Evolutionary conservation across 176 grass and related monocot species (phyloP), one percentile per base, ranked within the genome.

Genomic region (Lolium perenne): DNA sequence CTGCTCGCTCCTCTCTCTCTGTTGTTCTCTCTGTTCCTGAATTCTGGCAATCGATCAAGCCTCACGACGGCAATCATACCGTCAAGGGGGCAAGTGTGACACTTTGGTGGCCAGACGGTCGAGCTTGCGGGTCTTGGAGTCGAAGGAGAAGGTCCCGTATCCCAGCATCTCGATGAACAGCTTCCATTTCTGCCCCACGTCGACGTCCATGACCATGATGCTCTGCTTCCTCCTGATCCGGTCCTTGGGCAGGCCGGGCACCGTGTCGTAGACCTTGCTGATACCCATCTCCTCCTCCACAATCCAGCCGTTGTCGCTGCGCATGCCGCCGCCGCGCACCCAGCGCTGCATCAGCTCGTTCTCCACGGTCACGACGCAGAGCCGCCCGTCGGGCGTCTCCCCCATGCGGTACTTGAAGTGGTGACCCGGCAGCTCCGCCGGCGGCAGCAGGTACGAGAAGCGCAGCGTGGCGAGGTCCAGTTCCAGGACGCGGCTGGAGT

Each of bases 161-260:
- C 77, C 77, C 38, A 14, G 1, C 38, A 59, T 79, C 38, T 61
- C 35, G 77, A 79, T 59, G 77, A 79, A 79, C 12, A 79, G 9
- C 55, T 51, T 51, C 49, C 49, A 14, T 4, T 51, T 51, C 0
- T 51, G 10, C 13, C 49, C 49, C 49, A 14, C 2, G 49, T 51
- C 13, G 49, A 51, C 49, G 49, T 51, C 49, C 12, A 4, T 51
- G 49, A 51, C 12, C 1, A 4, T 32, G 43, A 26, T 81, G 79
- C 14, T 51, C 0, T 47, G 21, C 4, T 26, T 10, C 43, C 70
- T 73, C 10, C 43, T 22, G 4, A 4, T 7, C 70, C 11, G 22
- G 70, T 73, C 70, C 70, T 11, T 73, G 43, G 70, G 70, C 10
- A 73, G 10, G 43, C 41, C n/a, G n/a, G 43, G 70, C 70, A 73